Base-by-base conservation (phyloP, 306 rosid genomes). In the Pueraria montana region DNA sequence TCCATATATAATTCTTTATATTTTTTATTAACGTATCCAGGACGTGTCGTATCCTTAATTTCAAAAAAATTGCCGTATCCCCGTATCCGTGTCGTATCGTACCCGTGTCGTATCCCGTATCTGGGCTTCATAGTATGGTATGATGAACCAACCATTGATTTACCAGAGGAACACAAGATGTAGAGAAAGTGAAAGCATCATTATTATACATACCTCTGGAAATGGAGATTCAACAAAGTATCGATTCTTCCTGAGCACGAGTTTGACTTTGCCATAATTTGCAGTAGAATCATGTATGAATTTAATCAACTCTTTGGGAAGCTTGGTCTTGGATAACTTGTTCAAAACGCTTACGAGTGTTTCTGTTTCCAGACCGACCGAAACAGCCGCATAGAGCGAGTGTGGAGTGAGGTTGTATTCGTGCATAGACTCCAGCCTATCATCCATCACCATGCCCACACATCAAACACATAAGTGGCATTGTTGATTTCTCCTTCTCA, bases 391-490 rank as follows among this genome's bases (percentile, higher is more conserved):
- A 84, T 95, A 93, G 80, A 96, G 79, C 0, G 98, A 96, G 74
- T 96, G 98, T 1, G 98, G 99, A 52, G 99, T 95, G 80, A 96
- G 92, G 78, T 93, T 96, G 84, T 96, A 93, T 42, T 96, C 99
- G 45, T 93, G 99, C 99, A 96, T 93, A 0, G 97, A 93, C 82
- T 96, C 99, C 0, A 97, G 98, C 94, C 99, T 96, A n/a, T n/a
- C n/a, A 85, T 17, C 32, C 85, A 84, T 88, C 23, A 84, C 73
- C 16, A 66, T 32, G 43, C n/a, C 46, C 83, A 59, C 67, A 67
- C 23, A 65, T 8, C 34, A 72, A 23, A 72, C 11, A 68, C 50
- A 20, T 40, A 58, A 85, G 64, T 52, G 32, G 17, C 74, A 38
- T 4, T 40, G 16, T 20, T 4, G n/a, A 17, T 45, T 32, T 8